These are phyloP conservation scores for Trichomonascaceae sp. DNA, from an alignment of 1,139 yeast species.

Conservation along the genomic window DNA sequence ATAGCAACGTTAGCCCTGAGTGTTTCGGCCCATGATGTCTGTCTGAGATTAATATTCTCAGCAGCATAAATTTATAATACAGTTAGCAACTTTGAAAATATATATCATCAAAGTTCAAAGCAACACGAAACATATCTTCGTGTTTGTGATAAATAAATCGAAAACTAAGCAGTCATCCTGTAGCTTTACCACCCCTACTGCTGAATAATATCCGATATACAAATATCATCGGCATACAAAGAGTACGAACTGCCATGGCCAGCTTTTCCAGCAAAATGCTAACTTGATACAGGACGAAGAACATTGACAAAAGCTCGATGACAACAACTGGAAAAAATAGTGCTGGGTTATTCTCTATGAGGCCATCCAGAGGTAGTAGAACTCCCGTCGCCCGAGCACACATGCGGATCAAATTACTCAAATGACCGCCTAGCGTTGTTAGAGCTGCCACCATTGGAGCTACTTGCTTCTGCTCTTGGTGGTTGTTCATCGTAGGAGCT, in stretches of 20 bases:
- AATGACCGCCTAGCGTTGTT: slow-evolving; percentile 11
- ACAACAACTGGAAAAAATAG: slow-evolving; percentile 25
- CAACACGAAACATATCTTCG: no score
- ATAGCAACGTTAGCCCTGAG: neutral
- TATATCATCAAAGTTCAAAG: no score
- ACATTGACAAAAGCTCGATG: slow-evolving; percentile 28
- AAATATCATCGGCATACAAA: slow-evolving; percentile 30
- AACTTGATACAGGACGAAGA: slow-evolving; percentile 30
- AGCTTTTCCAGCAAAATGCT: slow-evolving; percentile 29
- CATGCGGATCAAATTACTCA: slow-evolving; percentile 20
- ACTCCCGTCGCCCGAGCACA: slow-evolving; percentile 24
- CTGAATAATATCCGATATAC: slow-evolving; percentile 21
- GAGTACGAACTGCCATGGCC: slow-evolving; percentile 26
- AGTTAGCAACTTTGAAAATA: neutral
- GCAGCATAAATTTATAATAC: neutral
- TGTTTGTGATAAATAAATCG: neutral
- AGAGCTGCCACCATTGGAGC: slow-evolving; percentile 6
- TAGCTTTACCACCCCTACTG: neutral
- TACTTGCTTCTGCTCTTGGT: neutral
- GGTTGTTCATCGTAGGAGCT: neutral
- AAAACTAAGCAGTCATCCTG: neutral
- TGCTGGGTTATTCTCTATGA: slow-evolving; percentile 26
- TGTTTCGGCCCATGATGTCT: neutral
- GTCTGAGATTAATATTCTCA: neutral
- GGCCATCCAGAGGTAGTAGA: slow-evolving; percentile 27